Conservation (phyloP, 2,329 filamentous ascomycete genomes). For the Ascomycota sp. region DNA sequence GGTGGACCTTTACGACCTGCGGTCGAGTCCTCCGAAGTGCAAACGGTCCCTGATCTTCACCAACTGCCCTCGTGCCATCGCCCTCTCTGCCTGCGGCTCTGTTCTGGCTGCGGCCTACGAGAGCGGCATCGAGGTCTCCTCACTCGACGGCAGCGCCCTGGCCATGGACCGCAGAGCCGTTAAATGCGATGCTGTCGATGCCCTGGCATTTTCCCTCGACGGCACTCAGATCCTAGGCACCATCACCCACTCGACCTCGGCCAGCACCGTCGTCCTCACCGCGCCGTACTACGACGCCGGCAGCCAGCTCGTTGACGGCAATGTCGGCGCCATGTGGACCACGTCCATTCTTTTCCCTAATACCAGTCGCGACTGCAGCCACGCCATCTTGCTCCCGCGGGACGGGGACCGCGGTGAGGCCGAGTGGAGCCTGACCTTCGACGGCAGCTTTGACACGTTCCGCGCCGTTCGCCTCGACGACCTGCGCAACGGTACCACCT, state of each 20-base stretch:
- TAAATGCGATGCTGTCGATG: conserved; percentile 58
- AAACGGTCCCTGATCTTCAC: conserved; percentile 60
- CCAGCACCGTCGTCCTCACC: conserved; percentile 56
- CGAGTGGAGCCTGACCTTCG: conserved; percentile 60
- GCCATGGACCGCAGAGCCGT: conserved; percentile 52
- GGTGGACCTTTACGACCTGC: conserved; percentile 67
- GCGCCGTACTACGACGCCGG: conserved; percentile 63
- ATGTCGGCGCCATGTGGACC: conserved; percentile 61
- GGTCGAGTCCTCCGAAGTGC: conserved; percentile 41
- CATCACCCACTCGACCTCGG: conserved; percentile 40
- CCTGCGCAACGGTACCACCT: conserved; percentile 54
- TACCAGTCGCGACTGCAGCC: conserved; percentile 58
- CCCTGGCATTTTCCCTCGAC: conserved; percentile 55
- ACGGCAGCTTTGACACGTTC: conserved; percentile 58
- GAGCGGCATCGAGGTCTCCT: conserved; percentile 74
- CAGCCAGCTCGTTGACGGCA: conserved; percentile 41
- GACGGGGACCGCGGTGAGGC: conserved; percentile 42
- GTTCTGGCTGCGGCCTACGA: conserved; percentile 73
- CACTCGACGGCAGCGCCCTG: conserved; percentile 42
- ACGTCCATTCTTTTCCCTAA: conserved; percentile 72
- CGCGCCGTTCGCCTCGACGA: conserved; percentile 58
- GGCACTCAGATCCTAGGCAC: conserved; percentile 63
- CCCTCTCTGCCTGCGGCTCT: conserved; percentile 60
- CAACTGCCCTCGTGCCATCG: conserved; percentile 57
- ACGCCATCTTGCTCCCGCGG: conserved; percentile 45